Base-by-base conservation (phyloP, 1,284 basidiomycete genomes). In the Volvariella surrecta region DNA sequence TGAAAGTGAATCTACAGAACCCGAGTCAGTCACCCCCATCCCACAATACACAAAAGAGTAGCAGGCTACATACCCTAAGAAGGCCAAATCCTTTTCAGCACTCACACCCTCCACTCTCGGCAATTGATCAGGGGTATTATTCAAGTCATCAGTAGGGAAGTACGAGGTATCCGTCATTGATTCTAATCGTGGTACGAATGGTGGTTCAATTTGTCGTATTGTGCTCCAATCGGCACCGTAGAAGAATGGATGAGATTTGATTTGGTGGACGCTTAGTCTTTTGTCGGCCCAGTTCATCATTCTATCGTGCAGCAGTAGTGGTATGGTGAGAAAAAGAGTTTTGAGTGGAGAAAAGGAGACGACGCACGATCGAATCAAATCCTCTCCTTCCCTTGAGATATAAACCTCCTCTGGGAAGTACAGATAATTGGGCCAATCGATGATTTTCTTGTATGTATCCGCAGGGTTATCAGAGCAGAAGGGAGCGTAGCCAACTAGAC, bases 401-500 rank as follows among this genome's bases (percentile, higher is more conserved):
- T 91, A 92, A 2, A 98, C 89, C 56, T 99, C 95, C 56, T 98
- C 93, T 0, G 96, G 96, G 71, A 99, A 95, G 62, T 73, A 83
- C 41, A 93, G 76, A 65, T 93, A 92, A 55, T 80, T 79, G 39
- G 81, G 77, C 95, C 94, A 98, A 46, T 95, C 89, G 50, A 99
- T 83, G 55, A 99, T 99, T 71, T 99, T 99, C 63, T 94, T 86
- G 71, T 99, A 99, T 17, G 95, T 98, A 59, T 99, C 95, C 54
- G 90, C 90, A 13, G 95, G 93, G 57, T 92, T 93, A 59, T 98
- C 94, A 7, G 94, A 96, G 63, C 93, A 97, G 74, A 97, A 98
- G 2, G 94, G 94, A 9, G 94, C 93, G 61, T 95, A 97, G 50
- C 91, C 95, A 54, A 97, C 92, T 18, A 99, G 74, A 65, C 95